A percentile compares a stretch with the other conserved stretches of the same genome.
These are phyloP conservation scores for Moesziomyces sp. DNA, from an alignment of 1,284 basidiomycete genomes.

Conservation along the genomic window DNA sequence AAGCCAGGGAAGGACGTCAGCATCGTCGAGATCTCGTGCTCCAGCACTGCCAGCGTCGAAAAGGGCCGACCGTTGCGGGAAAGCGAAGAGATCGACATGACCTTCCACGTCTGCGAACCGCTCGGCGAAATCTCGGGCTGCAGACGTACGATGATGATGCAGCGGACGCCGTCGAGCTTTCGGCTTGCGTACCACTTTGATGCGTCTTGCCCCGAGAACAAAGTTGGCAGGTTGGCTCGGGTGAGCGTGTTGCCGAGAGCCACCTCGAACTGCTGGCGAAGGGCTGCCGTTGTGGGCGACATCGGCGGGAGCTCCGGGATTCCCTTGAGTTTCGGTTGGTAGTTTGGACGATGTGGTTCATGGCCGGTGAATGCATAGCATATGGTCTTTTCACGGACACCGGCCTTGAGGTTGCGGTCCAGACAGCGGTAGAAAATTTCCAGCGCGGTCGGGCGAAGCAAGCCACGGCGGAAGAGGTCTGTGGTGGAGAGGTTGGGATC, in stretches of 20 bases:
- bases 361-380: conserved; percentile 21
- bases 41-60: conserved; percentile 29
- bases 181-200: conserved; percentile 50
- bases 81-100: conserved; percentile 25
- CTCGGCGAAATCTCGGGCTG: conserved; percentile 1
- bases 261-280: conserved; percentile 36
- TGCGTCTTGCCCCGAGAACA: conserved; percentile 13
- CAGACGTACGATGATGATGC: conserved; percentile 41
- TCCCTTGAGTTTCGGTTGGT: neutral
- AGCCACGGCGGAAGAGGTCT: conserved; percentile 24
- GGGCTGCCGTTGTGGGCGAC: neutral
- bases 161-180: conserved; percentile 58
- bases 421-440: conserved; percentile 55
- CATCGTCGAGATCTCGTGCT: conserved; percentile 24
- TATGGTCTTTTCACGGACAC: conserved; percentile 41
- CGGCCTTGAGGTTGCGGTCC: conserved; percentile 55
- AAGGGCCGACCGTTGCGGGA: conserved; percentile 49
- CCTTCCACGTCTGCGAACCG: conserved; percentile 11
- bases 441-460: conserved; percentile 34
- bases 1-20: conserved; percentile 24
- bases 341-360: neutral
- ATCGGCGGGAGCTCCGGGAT: neutral
- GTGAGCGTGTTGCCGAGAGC: conserved; percentile 43
- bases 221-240: conserved; percentile 15
- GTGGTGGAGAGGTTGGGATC: conserved; percentile 23